These are phyloP conservation scores for Setaria viridis DNA, from an alignment of 202 grass and related monocot species.

Conservation along the genomic window DNA sequence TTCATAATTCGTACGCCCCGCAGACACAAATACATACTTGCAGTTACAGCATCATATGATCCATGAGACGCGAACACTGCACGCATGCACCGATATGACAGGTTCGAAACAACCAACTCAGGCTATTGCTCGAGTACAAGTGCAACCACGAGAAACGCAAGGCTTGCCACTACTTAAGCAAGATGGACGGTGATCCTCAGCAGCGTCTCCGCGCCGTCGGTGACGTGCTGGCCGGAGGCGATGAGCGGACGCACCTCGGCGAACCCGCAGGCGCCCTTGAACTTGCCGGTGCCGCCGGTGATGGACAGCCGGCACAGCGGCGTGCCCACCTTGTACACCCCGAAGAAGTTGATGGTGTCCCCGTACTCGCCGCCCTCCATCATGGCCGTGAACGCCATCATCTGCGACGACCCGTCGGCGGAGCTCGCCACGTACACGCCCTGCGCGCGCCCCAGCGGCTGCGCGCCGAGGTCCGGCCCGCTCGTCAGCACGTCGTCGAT, in stretches of 20 bases:
- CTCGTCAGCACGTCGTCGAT: conserved; percentile 69
- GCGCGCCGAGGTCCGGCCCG: conserved; percentile 58
- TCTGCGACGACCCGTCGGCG: conserved; percentile 62
- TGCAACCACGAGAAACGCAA: too few relatives aligned
- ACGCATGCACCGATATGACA: background rate
- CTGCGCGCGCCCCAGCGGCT: conserved; percentile 59
- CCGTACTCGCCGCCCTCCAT: conserved; percentile 81
- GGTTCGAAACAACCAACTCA: conserved; percentile 7
- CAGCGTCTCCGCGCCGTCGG: conserved; percentile 61
- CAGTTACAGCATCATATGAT: background rate
- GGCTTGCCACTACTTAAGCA: conserved; percentile 17
- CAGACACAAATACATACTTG: background rate
- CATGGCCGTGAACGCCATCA: conserved; percentile 77
- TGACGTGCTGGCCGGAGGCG: conserved; percentile 57
- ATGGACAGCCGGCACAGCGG: conserved; percentile 60
- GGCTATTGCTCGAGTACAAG: too few relatives aligned
- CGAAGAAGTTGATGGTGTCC: conserved; percentile 74
- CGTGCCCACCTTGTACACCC: conserved; percentile 60
- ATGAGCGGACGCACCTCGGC: conserved; percentile 63
- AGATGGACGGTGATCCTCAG: conserved; percentile 67
- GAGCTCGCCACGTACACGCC: conserved; percentile 73
- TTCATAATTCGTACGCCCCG: background rate
- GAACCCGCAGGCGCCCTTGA: conserved; percentile 67
- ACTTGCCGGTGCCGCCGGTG: conserved; percentile 69
- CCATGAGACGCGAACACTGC: conserved; percentile 22